Evolutionary conservation across 257 asterid species (phyloP).

Genomic region (Przewalskia tangutica): DNA sequence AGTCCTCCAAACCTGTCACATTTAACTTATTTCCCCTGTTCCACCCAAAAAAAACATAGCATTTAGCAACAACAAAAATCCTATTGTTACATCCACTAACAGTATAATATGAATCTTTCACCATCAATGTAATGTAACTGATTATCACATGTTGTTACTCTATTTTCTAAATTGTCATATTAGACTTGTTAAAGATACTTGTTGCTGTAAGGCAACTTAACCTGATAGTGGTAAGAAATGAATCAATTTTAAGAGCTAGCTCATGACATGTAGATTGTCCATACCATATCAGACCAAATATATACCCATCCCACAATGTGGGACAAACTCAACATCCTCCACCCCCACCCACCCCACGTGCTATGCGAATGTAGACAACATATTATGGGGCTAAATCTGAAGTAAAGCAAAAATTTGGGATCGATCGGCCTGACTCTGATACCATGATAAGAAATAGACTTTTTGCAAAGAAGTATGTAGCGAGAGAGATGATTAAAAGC

Average conservation of each 20-base stretch:
- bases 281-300: background rate
- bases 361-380: background rate
- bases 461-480: background rate
- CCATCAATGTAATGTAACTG: background rate
- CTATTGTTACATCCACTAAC: background rate
- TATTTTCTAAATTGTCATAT: background rate
- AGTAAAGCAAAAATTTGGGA: background rate
- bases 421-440: background rate
- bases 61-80: background rate
- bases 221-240: too few relatives aligned
- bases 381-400: background rate
- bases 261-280: background rate
- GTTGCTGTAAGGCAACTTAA: too few relatives aligned
- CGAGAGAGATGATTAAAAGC: background rate
- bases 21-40: constrained; percentile 50
- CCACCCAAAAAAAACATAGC: background rate
- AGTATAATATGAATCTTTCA: too few relatives aligned
- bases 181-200: too few relatives aligned
- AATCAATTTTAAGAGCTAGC: background rate
- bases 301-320: background rate
- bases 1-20: constrained; percentile 50
- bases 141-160: background rate
- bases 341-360: too few relatives aligned
- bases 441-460: background rate
- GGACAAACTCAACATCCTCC: background rate